phyloP scores from a whole-genome alignment of 352 stramenopile genomes.

The Globisporangium polare region DNA sequence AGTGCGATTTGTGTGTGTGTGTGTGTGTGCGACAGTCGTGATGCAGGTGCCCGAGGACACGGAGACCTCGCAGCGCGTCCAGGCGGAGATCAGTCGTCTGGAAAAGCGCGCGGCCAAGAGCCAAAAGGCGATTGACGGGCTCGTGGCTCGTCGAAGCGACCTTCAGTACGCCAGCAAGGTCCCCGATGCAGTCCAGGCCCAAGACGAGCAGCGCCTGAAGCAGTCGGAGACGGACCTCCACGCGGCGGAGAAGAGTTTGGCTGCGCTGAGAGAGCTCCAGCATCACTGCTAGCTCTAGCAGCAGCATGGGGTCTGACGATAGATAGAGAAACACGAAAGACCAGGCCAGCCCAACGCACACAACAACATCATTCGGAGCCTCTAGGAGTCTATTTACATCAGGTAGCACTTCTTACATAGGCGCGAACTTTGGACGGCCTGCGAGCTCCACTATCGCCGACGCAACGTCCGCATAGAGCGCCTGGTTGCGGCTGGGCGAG shows the following conservation, averaged over 20 bases:
- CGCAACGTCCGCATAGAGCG: conserved; percentile 51
- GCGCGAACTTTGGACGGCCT: neutral
- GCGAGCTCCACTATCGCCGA: conserved; percentile 36
- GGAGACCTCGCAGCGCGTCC: conserved; percentile 63
- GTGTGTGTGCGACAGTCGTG: conserved; percentile 36
- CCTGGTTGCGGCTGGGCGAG: conserved; percentile 31
- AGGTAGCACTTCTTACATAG: neutral
- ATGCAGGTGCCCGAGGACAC: conserved; percentile 58
- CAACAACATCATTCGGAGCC: neutral
- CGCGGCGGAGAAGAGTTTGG: conserved; percentile 48
- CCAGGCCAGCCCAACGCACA: conserved; percentile 1
- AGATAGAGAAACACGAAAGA: conserved; percentile 4
- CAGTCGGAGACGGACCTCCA: conserved; percentile 58
- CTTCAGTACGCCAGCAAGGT: conserved; percentile 62
- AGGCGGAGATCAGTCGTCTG: conserved; percentile 55
- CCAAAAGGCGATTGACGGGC: conserved; percentile 35
- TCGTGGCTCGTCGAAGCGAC: conserved; percentile 36
- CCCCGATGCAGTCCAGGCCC: conserved; percentile 52
- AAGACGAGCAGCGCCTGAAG: conserved; percentile 50
- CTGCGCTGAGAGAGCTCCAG: conserved; percentile 50
- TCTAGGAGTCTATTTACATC: conserved; percentile 1
- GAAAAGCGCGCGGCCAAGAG: conserved; percentile 64
- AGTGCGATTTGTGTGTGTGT: conserved; percentile 1
- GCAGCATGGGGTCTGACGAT: neutral
- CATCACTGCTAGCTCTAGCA: conserved; percentile 35